Conservation (phyloP, 108 stramenopile species). For the Aurantiochytrium sp. region DNA sequence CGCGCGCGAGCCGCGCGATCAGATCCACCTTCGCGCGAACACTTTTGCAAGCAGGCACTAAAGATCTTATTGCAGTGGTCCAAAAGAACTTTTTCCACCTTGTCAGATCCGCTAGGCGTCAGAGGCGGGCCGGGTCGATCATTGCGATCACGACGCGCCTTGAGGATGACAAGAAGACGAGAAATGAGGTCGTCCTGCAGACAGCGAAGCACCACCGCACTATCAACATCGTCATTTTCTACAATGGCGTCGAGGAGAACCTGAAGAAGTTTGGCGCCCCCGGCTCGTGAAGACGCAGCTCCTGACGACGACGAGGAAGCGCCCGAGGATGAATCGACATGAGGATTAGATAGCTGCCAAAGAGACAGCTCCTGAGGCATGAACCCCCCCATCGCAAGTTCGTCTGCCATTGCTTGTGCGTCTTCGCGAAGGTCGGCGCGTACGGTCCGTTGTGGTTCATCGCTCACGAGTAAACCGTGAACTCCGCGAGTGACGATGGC, state of each 20-base stretch:
- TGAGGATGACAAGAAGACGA: not conserved
- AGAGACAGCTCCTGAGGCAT: not conserved
- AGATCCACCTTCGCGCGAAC: not conserved
- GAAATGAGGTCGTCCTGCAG: not conserved
- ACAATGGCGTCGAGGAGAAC: not conserved
- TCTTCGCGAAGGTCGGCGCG: not conserved
- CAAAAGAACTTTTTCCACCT: not conserved
- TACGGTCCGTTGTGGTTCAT: not conserved
- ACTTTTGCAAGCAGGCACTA: not conserved
- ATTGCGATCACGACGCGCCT: not conserved
- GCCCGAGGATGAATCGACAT: not conserved
- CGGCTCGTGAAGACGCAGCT: not conserved
- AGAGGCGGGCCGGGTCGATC: not conserved
- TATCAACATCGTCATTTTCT: not conserved
- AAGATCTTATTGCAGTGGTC: not conserved
- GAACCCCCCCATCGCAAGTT: not conserved
- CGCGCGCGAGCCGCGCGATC: not conserved
- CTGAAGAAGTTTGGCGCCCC: not conserved
- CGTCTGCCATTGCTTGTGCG: not conserved
- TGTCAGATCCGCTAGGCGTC: not conserved
- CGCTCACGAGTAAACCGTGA: not conserved
- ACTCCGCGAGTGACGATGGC: not conserved
- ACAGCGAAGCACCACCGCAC: not conserved
- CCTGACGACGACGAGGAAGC: too few relatives aligned
- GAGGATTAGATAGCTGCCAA: not conserved